Evolutionary conservation across 495 filamentous ascomycete genomes (phyloP).

Genomic region (Cercophora samala): DNA sequence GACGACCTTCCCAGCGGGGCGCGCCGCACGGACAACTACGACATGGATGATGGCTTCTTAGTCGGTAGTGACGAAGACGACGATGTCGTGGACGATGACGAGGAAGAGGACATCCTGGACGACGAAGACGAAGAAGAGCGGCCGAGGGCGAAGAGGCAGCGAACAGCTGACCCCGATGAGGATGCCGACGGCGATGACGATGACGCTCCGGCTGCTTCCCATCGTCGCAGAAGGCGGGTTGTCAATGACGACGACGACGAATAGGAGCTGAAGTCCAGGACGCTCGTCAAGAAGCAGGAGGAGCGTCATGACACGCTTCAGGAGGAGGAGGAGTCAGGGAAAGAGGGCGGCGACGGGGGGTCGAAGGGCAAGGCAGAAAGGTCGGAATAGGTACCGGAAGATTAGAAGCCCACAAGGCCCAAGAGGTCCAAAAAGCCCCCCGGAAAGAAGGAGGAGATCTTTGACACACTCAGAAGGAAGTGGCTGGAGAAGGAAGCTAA

Average conservation of each 20-base stretch:
- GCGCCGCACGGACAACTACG: conserved; percentile 75
- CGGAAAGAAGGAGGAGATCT: neutral
- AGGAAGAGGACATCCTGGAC: conserved; percentile 53
- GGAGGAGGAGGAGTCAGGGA: neutral
- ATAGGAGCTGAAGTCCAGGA: conserved; percentile 11
- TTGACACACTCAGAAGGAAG: neutral
- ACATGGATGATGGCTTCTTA: conserved; percentile 75
- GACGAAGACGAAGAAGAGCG: conserved; percentile 48
- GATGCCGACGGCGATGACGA: conserved; percentile 39
- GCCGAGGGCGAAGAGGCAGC: conserved; percentile 49
- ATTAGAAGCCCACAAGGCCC: neutral
- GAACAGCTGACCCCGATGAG: conserved; percentile 46
- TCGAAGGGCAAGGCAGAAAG: neutral
- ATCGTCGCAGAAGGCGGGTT: conserved; percentile 39
- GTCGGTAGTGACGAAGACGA: conserved; percentile 72
- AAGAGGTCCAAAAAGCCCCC: neutral
- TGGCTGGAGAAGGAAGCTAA: neutral
- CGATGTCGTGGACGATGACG: conserved; percentile 59
- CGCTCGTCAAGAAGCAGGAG: neutral
- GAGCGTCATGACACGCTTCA: neutral
- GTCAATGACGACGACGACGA: conserved; percentile 52
- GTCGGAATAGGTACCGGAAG: neutral
- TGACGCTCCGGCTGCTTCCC: conserved; percentile 38
- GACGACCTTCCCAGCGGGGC: conserved; percentile 60
- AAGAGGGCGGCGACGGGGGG: neutral